Evolutionary conservation across 495 filamentous ascomycete genomes (phyloP), one percentile per base, ranked within the genome.

Genomic region (Penicillium goetzii): DNA sequence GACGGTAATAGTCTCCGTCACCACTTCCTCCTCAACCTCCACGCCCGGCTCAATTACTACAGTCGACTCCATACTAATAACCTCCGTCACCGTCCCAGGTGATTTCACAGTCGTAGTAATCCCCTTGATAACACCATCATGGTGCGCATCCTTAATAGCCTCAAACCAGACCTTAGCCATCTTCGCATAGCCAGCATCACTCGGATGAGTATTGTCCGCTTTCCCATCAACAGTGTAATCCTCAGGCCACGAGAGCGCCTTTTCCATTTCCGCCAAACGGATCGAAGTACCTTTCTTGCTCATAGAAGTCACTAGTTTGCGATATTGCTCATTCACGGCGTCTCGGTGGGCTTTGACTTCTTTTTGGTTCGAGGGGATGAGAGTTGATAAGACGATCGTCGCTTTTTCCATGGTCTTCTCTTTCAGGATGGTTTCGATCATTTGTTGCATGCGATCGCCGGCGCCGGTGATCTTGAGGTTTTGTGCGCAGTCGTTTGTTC

Each of bases 101-200:
- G 43, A 23, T 23, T 17, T 25, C 43, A 47, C 43, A 3, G 19
- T 47, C 0, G 7, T n/a, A 47, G 19, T 32, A 32, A 32, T 47
- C 21, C 14, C 43, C 12, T 47, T 47, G 10, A 47, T 47, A 25
- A 47, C 21, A 21, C 43, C 43, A 47, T 47, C 43, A 25, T 14
- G 19, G 2, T 47, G 14, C 19, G 43, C 43, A 25, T 25, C 43
- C 43, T 47, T 47, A 8, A 47, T 47, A 47, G 43, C 43, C 43
- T 47, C 43, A 47, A 23, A 47, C 43, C 43, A 47, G 10, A 47
- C 43, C 19, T 25, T 47, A 21, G 43, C 43, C 43, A 47, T 47
- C 43, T 47, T 47, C 21, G 43, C 43, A 47, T 47, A 47, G 3
- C 43, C 43, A 21, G 43, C 43, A 47, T 47, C 43, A 25, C 43